phyloP scores from a whole-genome alignment of 495 filamentous ascomycete species.

The Melanomma pulvis-pyrius region DNA sequence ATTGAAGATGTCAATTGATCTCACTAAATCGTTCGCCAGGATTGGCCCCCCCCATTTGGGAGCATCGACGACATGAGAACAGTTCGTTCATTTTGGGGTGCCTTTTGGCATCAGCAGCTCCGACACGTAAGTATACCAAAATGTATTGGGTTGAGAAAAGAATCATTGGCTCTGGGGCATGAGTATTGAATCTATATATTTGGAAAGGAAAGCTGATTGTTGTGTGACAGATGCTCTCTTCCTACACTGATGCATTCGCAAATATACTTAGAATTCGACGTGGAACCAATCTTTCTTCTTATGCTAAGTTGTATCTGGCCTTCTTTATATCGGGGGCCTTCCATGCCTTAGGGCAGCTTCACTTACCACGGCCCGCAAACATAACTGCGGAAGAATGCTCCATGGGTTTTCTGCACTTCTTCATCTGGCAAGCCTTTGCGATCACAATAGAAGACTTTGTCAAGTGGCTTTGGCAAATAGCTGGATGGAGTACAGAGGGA shows the following conservation, averaged over 20 bases:
- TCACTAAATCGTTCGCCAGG: background rate
- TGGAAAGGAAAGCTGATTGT: too few relatives aligned
- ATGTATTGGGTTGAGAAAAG: too few relatives aligned
- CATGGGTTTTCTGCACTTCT: constrained; percentile 6
- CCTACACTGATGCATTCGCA: background rate
- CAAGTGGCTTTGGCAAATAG: too few relatives aligned
- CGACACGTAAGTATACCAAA: background rate
- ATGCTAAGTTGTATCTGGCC: constrained; percentile 11
- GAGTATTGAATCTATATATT: too few relatives aligned
- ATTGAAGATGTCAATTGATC: background rate
- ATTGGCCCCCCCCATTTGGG: constrained; percentile 20
- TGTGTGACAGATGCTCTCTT: too few relatives aligned
- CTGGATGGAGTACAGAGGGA: too few relatives aligned
- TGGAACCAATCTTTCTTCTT: background rate
- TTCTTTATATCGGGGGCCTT: constrained; percentile 12
- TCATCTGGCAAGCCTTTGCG: constrained; percentile 12
- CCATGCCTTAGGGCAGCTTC: background rate
- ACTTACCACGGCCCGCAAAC: constrained; percentile 5
- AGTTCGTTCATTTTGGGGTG: constrained; percentile 15
- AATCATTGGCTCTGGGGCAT: too few relatives aligned
- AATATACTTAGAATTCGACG: background rate
- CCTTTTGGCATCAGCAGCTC: constrained; percentile 24
- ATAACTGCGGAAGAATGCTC: constrained; percentile 1
- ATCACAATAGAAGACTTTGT: constrained; percentile 20
- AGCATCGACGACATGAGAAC: background rate